phyloP scores from a whole-genome alignment of 2,329 filamentous ascomycete genomes.

The Gyromitra esculenta region DNA sequence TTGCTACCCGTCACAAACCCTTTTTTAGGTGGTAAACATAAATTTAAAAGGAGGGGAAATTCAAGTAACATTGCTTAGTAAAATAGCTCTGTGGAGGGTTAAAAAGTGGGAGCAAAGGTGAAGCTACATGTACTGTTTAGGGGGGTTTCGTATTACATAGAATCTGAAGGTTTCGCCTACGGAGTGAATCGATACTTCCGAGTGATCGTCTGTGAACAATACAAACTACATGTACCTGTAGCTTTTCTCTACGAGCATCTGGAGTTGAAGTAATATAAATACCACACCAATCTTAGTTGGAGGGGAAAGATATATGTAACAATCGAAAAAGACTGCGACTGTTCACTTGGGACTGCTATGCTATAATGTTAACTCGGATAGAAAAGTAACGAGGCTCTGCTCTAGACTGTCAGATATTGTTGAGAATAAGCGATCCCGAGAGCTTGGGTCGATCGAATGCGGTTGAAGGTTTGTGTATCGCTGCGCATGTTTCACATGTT shows the following conservation, averaged over 20 bases:
- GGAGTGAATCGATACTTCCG: not conserved
- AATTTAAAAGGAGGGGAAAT: not conserved
- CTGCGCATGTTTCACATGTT: constrained; percentile 69
- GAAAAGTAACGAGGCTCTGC: constrained; percentile 60
- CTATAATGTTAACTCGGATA: not conserved
- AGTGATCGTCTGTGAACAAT: constrained; percentile 7
- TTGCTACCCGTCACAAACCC: too few species aligned
- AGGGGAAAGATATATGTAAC: not conserved
- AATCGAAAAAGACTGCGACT: not conserved
- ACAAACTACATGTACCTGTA: not conserved
- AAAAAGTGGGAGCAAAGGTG: too few species aligned
- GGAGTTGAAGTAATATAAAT: not conserved
- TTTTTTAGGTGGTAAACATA: not conserved
- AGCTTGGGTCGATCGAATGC: constrained; percentile 68
- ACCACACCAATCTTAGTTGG: not conserved
- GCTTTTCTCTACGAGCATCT: not conserved
- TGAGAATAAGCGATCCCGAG: constrained; percentile 76
- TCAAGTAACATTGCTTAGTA: not conserved
- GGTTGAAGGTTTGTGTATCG: constrained; percentile 78
- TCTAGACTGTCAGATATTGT: constrained; percentile 79
- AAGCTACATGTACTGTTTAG: too few species aligned
- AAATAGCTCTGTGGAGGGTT: too few species aligned
- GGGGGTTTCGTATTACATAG: too few species aligned
- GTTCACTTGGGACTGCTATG: too few species aligned
- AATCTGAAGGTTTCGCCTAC: not conserved